Base-by-base conservation (phyloP, 2,329 filamentous ascomycete genomes). In the Corynespora cassiicola region DNA sequence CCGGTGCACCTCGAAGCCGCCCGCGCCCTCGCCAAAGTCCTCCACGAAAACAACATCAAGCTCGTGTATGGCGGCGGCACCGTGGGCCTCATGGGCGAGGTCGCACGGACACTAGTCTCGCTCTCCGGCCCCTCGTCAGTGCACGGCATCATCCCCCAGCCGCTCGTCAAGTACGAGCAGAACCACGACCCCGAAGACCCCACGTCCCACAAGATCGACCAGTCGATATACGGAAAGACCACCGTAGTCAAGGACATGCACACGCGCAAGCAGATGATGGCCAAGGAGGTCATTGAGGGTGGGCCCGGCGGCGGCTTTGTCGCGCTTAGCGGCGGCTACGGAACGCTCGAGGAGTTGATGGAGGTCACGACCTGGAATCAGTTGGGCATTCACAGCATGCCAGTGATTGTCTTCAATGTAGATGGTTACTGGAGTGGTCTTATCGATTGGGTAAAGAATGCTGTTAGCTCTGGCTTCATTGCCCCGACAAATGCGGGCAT, bases 11-110 rank as follows among this genome's bases (percentile, higher is more conserved):
- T 95, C 58, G 83, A 85, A 65, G 85, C 90, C 6, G 94, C 94
- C 3, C 85, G 86, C 24, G 72, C 81, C 19, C 83, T 97, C 10
- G 92, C 86, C 37, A 75, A 75, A 21, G 76, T 79, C 50, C 86
- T 97, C 73, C 86, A 90, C 64, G 77, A 80, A 33, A 80, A 87
- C 61, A 84, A 88, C 66, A 90, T 95, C 58, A 79, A 81, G 7
- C 82, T 99, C 27, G 90, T 97, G 50, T 99, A 97, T 70, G 94
- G 94, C 54, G 94, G 94, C 54, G 94, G 94, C 61, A 97, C 92
- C 2, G 84, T 90, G 23, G 94, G 94, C 7, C 80, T 99, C 29
- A 99, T 99, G 94, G 94, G 94, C 63, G 90, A 96, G 65, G 72
- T 97, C 8, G 90, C 94, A 29, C 86, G 86, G 58, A 91, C 89